Percentiles rank a stretch among this genome's conserved stretches.
phyloP scores from a whole-genome alignment of 1,284 basidiomycete species.

The Pseudozyma flocculosa region DNA sequence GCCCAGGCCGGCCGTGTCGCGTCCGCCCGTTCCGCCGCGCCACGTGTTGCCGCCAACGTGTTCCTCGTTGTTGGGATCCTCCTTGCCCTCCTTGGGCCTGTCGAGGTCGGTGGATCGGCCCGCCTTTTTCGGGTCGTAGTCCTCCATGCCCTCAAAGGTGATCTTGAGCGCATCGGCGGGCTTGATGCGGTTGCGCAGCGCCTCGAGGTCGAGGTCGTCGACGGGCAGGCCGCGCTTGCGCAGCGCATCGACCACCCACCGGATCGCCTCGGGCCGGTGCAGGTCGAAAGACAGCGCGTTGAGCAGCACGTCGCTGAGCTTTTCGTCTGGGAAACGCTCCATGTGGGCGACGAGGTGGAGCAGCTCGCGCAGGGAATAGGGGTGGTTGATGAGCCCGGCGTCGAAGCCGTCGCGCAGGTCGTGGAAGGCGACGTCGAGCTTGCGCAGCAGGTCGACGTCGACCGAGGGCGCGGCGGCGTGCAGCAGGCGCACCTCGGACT shows the following conservation, averaged over 20 bases:
- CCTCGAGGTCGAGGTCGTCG: slow-evolving; percentile 44
- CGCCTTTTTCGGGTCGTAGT: slow-evolving; percentile 38
- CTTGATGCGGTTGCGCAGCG: slow-evolving; percentile 32
- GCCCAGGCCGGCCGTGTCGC: slow-evolving; percentile 58
- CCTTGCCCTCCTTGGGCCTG: slow-evolving; percentile 57
- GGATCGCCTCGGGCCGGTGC: slow-evolving; percentile 56
- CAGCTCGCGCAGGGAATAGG: slow-evolving; percentile 58
- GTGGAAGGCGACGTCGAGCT: slow-evolving; percentile 56
- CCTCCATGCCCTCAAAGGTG: slow-evolving; percentile 32
- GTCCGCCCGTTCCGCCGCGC: slow-evolving; percentile 58
- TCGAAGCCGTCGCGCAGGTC: slow-evolving; percentile 58
- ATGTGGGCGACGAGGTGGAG: slow-evolving; percentile 59
- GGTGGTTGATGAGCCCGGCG: slow-evolving; percentile 53
- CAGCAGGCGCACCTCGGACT: slow-evolving; percentile 56
- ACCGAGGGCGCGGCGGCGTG: slow-evolving; percentile 54
- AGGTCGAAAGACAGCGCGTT: slow-evolving; percentile 59
- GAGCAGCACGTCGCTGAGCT: slow-evolving; percentile 56
- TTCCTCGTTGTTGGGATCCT: slow-evolving; percentile 51
- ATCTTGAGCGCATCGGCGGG: slow-evolving; percentile 24
- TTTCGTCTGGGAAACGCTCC: slow-evolving; percentile 54
- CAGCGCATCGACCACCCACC: slow-evolving; percentile 51
- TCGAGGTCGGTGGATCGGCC: slow-evolving; percentile 42
- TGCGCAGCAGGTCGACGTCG: slow-evolving; percentile 39
- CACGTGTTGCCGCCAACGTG: slow-evolving; percentile 59
- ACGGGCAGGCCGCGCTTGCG: slow-evolving; percentile 46